Conservation (phyloP, 2,329 filamentous ascomycete genomes). For the Beauveria pseudobassiana region DNA sequence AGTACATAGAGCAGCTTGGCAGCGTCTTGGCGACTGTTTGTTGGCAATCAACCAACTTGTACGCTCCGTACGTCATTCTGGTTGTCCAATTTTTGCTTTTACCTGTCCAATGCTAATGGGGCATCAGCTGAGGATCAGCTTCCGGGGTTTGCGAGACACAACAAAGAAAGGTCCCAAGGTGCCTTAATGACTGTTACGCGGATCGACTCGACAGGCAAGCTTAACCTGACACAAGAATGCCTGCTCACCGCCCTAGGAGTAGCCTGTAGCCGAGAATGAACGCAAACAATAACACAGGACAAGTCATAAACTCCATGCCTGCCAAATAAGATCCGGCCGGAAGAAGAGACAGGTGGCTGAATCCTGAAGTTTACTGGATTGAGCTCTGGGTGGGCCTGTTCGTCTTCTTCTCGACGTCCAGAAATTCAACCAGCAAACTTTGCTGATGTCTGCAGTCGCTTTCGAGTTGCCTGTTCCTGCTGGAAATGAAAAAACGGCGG, state of each 20-base stretch:
- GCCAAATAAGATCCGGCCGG: no score
- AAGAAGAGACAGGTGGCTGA: no score
- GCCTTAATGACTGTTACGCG: no score
- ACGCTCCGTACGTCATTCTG: background rate
- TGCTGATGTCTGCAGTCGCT: background rate
- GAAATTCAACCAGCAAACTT: no score
- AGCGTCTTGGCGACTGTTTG: constrained; percentile 1
- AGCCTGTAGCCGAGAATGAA: no score
- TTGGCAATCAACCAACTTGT: background rate
- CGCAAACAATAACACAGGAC: no score
- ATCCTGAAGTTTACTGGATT: no score
- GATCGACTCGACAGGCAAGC: no score
- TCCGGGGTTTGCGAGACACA: background rate
- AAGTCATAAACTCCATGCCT: no score
- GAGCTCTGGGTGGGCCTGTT: no score
- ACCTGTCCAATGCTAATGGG: background rate
- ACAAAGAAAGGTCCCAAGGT: no score
- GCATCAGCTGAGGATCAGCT: constrained; percentile 2
- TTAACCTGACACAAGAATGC: background rate
- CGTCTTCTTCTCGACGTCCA: no score
- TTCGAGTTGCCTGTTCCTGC: background rate
- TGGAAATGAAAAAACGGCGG: background rate
- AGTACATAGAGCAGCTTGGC: background rate
- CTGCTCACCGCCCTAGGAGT: background rate
- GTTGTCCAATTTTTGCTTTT: background rate